Evolutionary conservation across 2,329 filamentous ascomycete genomes (phyloP).

Genomic region (Venturia pyrina): DNA sequence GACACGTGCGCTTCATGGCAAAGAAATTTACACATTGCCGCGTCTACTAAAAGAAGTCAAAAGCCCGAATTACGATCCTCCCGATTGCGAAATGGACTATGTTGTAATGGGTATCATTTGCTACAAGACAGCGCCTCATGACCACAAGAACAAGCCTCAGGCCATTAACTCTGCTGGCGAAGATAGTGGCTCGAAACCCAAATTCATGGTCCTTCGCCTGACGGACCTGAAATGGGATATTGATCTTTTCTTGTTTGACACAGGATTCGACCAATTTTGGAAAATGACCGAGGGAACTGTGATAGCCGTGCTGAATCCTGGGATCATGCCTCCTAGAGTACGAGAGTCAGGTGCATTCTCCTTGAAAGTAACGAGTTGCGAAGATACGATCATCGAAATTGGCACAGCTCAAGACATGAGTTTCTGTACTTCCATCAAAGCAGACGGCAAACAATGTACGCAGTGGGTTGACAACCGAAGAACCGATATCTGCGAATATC

Average conservation of each 20-base stretch:
- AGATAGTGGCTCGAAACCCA: slow-evolving; percentile 53
- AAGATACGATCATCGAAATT: slow-evolving; percentile 83
- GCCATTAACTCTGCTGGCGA: slow-evolving; percentile 29
- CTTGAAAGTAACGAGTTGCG: slow-evolving; percentile 73
- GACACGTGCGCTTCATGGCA: slow-evolving; percentile 65
- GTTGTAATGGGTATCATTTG: slow-evolving; percentile 83
- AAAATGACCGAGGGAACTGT: slow-evolving; percentile 87
- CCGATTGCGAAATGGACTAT: slow-evolving; percentile 70
- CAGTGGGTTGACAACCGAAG: slow-evolving; percentile 81
- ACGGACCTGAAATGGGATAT: slow-evolving; percentile 85
- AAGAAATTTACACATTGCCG: slow-evolving; percentile 67
- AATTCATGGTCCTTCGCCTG: slow-evolving; percentile 87
- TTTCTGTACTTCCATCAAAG: slow-evolving; percentile 76
- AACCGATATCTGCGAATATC: slow-evolving; percentile 87
- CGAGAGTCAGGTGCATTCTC: slow-evolving; percentile 75
- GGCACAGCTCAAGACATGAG: slow-evolving; percentile 76
- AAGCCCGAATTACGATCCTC: slow-evolving; percentile 68
- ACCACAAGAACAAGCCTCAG: slow-evolving; percentile 40
- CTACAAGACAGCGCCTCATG: slow-evolving; percentile 73
- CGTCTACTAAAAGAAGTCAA: slow-evolving; percentile 75
- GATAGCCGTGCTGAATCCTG: slow-evolving; percentile 83
- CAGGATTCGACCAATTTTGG: slow-evolving; percentile 87
- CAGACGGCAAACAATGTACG: slow-evolving; percentile 71
- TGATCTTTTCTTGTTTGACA: slow-evolving; percentile 84
- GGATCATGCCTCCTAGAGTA: slow-evolving; percentile 76